These are phyloP conservation scores for Candida smagusa DNA, from an alignment of 1,139 yeast genomes.

Conservation along the genomic window DNA sequence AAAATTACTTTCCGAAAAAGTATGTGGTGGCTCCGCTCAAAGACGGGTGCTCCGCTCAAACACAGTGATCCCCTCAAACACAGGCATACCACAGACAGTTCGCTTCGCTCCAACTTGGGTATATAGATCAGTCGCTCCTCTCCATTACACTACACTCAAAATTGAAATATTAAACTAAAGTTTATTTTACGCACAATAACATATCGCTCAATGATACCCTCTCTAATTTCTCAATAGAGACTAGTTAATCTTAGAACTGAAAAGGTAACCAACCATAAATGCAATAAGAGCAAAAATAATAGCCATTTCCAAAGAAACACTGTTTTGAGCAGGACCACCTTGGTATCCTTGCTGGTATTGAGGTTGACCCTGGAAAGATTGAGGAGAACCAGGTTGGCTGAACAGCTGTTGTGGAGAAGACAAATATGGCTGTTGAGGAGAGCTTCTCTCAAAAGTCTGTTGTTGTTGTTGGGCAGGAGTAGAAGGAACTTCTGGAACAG, in stretches of 20 bases:
- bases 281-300: constrained; percentile 51
- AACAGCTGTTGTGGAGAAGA: constrained; percentile 10
- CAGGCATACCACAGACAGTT: no score
- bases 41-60: no score
- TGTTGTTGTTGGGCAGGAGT: constrained; percentile 6
- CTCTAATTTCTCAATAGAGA: not conserved
- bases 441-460: constrained; percentile 4
- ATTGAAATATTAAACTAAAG: no score
- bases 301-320: constrained; percentile 53
- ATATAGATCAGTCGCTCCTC: no score
- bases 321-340: constrained; percentile 32
- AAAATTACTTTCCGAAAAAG: no score
- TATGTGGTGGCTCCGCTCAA: no score
- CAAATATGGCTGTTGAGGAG: constrained; percentile 9
- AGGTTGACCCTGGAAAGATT: constrained; percentile 5
- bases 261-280: constrained; percentile 63
- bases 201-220: no score
- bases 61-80: no score
- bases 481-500: constrained; percentile 7
- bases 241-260: constrained; percentile 9
- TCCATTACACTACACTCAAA: no score
- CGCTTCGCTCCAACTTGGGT: no score
- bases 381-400: constrained; percentile 3
- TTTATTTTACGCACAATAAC: no score
- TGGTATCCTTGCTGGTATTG: constrained; percentile 6